Evolutionary conservation across 768 basidiomycete species (phyloP), one percentile per base, ranked within the genome.

Genomic region (Gautieria morchelliformis): DNA sequence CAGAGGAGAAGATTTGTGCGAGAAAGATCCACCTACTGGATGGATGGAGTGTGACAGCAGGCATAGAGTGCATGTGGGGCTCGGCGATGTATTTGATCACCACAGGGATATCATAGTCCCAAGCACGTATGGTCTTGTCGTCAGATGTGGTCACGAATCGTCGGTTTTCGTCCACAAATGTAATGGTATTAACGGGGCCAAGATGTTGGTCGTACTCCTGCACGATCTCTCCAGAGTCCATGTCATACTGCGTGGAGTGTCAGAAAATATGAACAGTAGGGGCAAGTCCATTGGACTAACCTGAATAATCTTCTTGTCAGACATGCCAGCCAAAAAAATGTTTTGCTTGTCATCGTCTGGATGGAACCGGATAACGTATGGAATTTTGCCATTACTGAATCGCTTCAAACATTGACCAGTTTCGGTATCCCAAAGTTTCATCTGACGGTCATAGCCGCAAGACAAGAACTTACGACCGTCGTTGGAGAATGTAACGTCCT

Each of bases 81-180:
- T 99, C 96, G 19, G 96, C 95, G 59, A 98, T 98, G 69, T 97
- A 96, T 71, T 99, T 99, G 77, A 99, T 98, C 53, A 96, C 93
- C 37, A 98, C 96, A 5, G 96, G 96, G 61, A 99, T 98, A 71
- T 99, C 96, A 69, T 87, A 98, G 70, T 99, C 96, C 96, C 96
- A 99, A 17, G 93, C 95, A 46, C 96, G 85, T 61, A 99, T 96
- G 2, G 93, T 96, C 74, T 98, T 98, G 74, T 99, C 96, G 68
- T 99, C 96, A 10, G 93, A 97, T 14, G 95, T 98, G 2, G 96
- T 98, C 53, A 98, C 87, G 67, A 99, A 98, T 58, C 95, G 82
- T 63, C 96, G 79, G 68, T 97, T 97, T 66, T 99, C 93, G 65
- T 99, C 96, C 35, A 98, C 93, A 69, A 98, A 99, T 2, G 94